Evolutionary conservation across 2,329 filamentous ascomycete species (phyloP), one percentile per base, ranked within the genome.

Genomic region (Pyrenophora teres): DNA sequence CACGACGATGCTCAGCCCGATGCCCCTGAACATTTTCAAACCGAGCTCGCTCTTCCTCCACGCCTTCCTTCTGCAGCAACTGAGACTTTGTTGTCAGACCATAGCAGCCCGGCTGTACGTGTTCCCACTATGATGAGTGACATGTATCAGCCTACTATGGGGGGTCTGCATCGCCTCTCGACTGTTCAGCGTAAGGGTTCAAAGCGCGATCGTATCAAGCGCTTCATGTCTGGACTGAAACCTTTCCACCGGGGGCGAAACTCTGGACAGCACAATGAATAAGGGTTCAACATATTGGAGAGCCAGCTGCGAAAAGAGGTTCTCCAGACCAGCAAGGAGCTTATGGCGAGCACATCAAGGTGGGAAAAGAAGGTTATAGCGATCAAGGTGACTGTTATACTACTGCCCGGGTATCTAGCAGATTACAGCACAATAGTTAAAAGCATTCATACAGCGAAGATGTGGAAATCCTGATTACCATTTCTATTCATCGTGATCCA

Each of bases 91-190:
- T 9, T 27, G 9, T 31, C 41, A 9, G 30, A 40, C 4, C 25
- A 15, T 12, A 15, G 33, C 9, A n/a, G n/a, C 36, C 40, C 16
- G 7, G 18, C 25, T 12, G 35, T 16, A 13, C 44, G 36, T 19
- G 44, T 50, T 1, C 45, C 38, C 6, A 19, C 51, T 3, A 55
- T 57, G 10, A 25, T 23, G 4, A 42, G 27, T 18, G 51, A 55
- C 27, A 49, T 27, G 33, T 57, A 55, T 25, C 49, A 54, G 33
- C 51, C 52, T 7, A 37, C 39, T 19, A 30, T 57, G 3, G 47
- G 54, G 12, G 54, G 52, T n/a, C 25, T 57, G 23, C 47, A 55
- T 6, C 41, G 25, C 21, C 21, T 57, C 1, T 25, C 44, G 2
- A 39, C 27, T 16, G 13, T 43, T 2, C 32, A 47, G 3, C 33